phyloP scores from a whole-genome alignment of 495 filamentous ascomycete species.

The Penicillium waksmanii region DNA sequence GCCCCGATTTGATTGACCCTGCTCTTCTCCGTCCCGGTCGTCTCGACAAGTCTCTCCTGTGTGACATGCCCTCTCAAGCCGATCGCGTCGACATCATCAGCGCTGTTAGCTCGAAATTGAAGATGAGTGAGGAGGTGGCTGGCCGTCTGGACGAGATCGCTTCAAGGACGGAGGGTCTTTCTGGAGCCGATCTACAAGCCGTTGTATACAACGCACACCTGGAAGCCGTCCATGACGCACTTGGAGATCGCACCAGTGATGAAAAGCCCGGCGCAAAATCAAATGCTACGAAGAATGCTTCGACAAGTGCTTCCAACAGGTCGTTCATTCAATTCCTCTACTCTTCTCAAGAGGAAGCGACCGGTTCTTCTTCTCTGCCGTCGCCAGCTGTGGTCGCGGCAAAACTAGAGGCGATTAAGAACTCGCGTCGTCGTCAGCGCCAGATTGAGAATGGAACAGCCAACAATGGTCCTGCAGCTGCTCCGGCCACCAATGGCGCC shows the following conservation, averaged over 20 bases:
- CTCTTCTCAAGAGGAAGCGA: conserved; percentile 58
- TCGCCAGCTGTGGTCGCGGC: conserved; percentile 70
- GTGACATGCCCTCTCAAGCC: conserved; percentile 77
- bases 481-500: conserved; percentile 33
- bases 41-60: conserved; percentile 87
- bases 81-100: conserved; percentile 87
- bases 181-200: conserved; percentile 92
- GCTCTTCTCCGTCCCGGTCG: conserved; percentile 87
- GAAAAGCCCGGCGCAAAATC: conserved; percentile 41
- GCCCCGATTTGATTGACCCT: conserved; percentile 93
- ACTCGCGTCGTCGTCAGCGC: conserved; percentile 62
- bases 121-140: conserved; percentile 62
- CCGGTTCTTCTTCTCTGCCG: conserved; percentile 52
- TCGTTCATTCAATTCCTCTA: conserved; percentile 84
- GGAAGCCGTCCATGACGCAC: conserved; percentile 91
- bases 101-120: conserved; percentile 78
- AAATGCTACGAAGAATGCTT: conserved; percentile 30
- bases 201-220: conserved; percentile 95
- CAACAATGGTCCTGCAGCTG: conserved; percentile 18
- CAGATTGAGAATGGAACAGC: conserved; percentile 51
- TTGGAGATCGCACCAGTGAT: conserved; percentile 63
- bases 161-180: conserved; percentile 82
- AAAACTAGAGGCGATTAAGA: conserved; percentile 75
- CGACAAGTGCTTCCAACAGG: conserved; percentile 40
- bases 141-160: conserved; percentile 67